These are phyloP conservation scores for Paraphoma sp. DNA, from an alignment of 2,329 filamentous ascomycete genomes.

Conservation along the genomic window DNA sequence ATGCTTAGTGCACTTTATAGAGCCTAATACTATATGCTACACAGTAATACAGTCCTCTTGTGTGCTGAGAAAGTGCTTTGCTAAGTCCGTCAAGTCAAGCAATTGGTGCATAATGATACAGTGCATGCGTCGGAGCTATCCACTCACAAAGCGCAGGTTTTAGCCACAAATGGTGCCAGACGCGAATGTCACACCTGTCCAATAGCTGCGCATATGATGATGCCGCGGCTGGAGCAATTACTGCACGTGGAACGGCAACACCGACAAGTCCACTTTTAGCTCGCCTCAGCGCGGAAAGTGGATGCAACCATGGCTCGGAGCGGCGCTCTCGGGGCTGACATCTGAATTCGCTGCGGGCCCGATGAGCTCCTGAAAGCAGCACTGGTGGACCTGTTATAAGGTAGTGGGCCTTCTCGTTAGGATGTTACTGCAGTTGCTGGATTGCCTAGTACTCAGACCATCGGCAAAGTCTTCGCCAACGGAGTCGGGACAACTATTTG, in stretches of 20 bases:
- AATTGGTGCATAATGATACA: no score
- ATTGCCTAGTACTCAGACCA: no score
- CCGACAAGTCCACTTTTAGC: slow-evolving; percentile 7
- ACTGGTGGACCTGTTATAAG: background rate
- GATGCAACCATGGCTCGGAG: background rate
- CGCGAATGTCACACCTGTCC: background rate
- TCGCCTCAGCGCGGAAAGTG: slow-evolving; percentile 5
- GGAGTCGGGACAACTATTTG: background rate
- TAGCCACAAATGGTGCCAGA: background rate
- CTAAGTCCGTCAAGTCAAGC: no score
- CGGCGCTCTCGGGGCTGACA: background rate
- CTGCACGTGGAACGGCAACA: slow-evolving; percentile 7
- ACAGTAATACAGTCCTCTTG: no score
- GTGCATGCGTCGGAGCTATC: no score
- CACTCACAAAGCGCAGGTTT: background rate
- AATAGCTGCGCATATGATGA: background rate
- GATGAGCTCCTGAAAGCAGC: background rate
- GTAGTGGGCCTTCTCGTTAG: no score
- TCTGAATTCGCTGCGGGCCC: background rate
- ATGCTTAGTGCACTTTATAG: no score
- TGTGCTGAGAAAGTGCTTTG: no score
- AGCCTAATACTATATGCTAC: no score
- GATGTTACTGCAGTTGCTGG: no score
- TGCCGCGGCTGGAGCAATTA: background rate
- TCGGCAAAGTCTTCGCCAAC: no score